A percentile compares a stretch with the other conserved stretches of the same genome.
These are phyloP conservation scores for Sporormia fimetaria DNA, from an alignment of 495 filamentous ascomycete genomes.

Conservation along the genomic window DNA sequence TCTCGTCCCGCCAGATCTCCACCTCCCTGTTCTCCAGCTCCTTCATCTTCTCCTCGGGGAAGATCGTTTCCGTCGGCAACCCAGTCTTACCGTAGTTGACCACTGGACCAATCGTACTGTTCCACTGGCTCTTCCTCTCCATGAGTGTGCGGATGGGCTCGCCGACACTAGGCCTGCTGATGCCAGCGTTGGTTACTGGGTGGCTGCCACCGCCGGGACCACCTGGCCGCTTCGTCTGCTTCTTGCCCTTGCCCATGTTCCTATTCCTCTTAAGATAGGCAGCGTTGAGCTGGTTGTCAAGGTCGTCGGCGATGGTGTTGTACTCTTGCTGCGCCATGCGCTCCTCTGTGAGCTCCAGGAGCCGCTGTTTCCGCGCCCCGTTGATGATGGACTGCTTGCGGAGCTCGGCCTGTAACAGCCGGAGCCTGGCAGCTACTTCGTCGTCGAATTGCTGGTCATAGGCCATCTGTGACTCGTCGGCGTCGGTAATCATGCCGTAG, in stretches of 20 bases:
- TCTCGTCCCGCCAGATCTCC: slow-evolving; percentile 36
- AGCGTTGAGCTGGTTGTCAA: slow-evolving; percentile 88
- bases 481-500: slow-evolving; percentile 72
- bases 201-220: slow-evolving; percentile 46
- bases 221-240: slow-evolving; percentile 67
- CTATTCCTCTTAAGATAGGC: slow-evolving; percentile 95
- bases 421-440: slow-evolving; percentile 80
- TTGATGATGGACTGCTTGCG: slow-evolving; percentile 72
- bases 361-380: slow-evolving; percentile 74
- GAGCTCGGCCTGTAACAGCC: slow-evolving; percentile 70
- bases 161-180: slow-evolving; percentile 72
- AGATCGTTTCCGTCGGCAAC: slow-evolving; percentile 54
- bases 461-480: slow-evolving; percentile 49
- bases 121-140: slow-evolving; percentile 79
- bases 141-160: slow-evolving; percentile 81
- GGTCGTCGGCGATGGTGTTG: slow-evolving; percentile 88
- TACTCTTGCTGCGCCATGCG: slow-evolving; percentile 93
- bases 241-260: slow-evolving; percentile 85
- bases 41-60: slow-evolving; percentile 46
- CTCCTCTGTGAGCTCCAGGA: slow-evolving; percentile 76
- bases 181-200: slow-evolving; percentile 39
- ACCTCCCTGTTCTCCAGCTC: slow-evolving; percentile 55
- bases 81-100: slow-evolving; percentile 62
- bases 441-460: slow-evolving; percentile 89
- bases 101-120: slow-evolving; percentile 72